These are phyloP conservation scores for Saposhnikovia divaricata DNA, from an alignment of 129 eudicot genomes.

Conservation along the genomic window DNA sequence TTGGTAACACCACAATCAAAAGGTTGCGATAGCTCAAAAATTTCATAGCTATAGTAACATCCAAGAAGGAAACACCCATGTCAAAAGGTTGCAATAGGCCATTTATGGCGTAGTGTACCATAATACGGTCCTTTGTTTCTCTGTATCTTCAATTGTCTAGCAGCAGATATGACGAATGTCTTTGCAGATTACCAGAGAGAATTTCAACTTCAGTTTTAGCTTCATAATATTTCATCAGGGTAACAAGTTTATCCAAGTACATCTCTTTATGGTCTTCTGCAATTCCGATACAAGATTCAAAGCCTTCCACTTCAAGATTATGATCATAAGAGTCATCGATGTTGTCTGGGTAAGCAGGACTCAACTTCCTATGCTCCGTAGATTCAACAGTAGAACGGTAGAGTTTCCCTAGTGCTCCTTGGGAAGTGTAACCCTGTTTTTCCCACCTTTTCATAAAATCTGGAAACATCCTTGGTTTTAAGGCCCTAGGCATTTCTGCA, in stretches of 20 bases:
- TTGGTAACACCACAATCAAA: no score
- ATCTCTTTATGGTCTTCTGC: conserved; percentile 57
- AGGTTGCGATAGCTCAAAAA: no score
- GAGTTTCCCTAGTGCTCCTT: conserved; percentile 68
- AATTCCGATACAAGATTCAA: conserved; percentile 29
- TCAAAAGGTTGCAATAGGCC: no score
- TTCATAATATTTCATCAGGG: conserved; percentile 57
- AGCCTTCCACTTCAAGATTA: conserved; percentile 56
- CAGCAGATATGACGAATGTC: conserved; percentile 48
- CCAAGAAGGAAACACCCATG: no score
- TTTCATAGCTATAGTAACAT: no score
- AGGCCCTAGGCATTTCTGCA: conserved; percentile 70
- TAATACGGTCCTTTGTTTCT: conserved; percentile 68
- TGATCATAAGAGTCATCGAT: conserved; percentile 46
- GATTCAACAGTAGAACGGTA: conserved; percentile 58
- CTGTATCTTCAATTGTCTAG: conserved; percentile 66
- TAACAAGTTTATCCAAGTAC: conserved; percentile 55
- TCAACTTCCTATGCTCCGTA: conserved; percentile 10
- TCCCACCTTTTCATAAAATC: conserved; percentile 91
- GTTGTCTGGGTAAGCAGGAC: conserved; percentile 22
- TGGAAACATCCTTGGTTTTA: conserved; percentile 69
- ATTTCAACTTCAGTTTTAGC: conserved; percentile 72
- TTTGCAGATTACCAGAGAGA: conserved; percentile 60
- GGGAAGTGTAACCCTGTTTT: conserved; percentile 64
- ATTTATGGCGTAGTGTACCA: no score